Evolutionary conservation across 331 rosid genomes (phyloP), one percentile per base, ranked within the genome.

Genomic region (Spiraea crenata): DNA sequence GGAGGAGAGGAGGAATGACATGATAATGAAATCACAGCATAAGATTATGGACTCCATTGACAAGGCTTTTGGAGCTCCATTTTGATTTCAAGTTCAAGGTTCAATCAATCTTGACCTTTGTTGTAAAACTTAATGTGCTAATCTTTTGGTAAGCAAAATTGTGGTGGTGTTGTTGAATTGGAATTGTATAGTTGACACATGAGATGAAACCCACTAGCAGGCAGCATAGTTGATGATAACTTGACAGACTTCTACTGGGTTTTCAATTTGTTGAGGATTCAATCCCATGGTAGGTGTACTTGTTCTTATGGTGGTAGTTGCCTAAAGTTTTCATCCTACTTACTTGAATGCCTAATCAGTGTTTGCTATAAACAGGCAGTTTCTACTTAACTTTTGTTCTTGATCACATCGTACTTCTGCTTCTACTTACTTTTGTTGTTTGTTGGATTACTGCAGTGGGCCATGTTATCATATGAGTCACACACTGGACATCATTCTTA

Each of bases 31-130:
- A 15, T 95, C 92, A 0, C 91, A 84, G 71, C 76, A 80, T 48
- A 88, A 81, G 74, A 87, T 84, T 66, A 79, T 95, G 41, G 92
- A 87, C 78, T 87, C 99, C 20, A 95, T 95, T 67, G 84, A 78
- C 9, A 87, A 67, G 67, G 96, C 80, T 1, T 95, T 91, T 31
- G 81, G 86, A 3, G 81, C 83, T 51, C 70, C 82, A 58, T 20
- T 13, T 34, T 14, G 63, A 31, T 59, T 37, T 9, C 2, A 58
- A 39, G 65, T 37, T 9, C 2, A 58, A 39, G 65, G 47, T 60
- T 16, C 17, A 16, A 16, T 8, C 31, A 25, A 25, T 60, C 10
- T 69, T 6, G 10, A 31, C 31, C 47, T 20, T 15, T 64, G 12
- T 64, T 15, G 55, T 50, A 14, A 14, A 50, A 50, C 13, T 25